Conservation (phyloP, 2,329 filamentous ascomycete genomes). For the Rugonectria rugulosa region DNA sequence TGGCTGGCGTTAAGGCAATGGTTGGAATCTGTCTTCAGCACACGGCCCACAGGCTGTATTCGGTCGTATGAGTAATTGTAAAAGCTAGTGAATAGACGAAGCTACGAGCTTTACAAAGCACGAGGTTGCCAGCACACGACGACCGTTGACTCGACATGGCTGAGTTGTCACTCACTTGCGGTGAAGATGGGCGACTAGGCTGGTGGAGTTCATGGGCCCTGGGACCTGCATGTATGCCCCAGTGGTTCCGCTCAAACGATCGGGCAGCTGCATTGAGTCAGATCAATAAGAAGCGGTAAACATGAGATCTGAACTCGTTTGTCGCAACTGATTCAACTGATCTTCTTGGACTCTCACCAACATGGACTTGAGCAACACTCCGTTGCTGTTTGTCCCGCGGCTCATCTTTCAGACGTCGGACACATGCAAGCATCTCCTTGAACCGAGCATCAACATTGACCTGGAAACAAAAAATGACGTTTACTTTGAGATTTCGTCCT, state of each 20-base stretch:
- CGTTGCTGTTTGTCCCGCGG: background rate
- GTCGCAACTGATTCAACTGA: background rate
- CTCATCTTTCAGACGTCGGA: constrained; percentile 9
- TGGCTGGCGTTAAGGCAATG: constrained; percentile 8
- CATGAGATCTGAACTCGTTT: too few relatives aligned
- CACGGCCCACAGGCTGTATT: too few relatives aligned
- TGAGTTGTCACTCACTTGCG: constrained; percentile 1
- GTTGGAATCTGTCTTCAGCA: too few relatives aligned
- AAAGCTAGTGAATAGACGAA: constrained; percentile 11
- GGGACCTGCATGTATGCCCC: constrained; percentile 20
- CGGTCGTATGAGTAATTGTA: constrained; percentile 12
- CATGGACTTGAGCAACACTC: background rate
- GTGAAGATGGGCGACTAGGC: background rate
- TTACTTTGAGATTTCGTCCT: constrained; percentile 1
- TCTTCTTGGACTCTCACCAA: background rate
- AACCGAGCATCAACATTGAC: background rate
- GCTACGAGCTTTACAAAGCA: background rate
- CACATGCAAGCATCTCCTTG: constrained; percentile 1
- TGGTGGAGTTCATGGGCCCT: background rate
- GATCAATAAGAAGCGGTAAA: constrained; percentile 6
- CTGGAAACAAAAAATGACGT: background rate
- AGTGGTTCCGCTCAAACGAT: constrained; percentile 11
- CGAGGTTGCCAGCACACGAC: too few relatives aligned
- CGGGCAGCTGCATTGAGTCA: constrained; percentile 19
- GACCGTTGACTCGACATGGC: too few relatives aligned